Evolutionary conservation across 2,329 filamentous ascomycete species (phyloP).

Genomic region (Akanthomyces lecanii): DNA sequence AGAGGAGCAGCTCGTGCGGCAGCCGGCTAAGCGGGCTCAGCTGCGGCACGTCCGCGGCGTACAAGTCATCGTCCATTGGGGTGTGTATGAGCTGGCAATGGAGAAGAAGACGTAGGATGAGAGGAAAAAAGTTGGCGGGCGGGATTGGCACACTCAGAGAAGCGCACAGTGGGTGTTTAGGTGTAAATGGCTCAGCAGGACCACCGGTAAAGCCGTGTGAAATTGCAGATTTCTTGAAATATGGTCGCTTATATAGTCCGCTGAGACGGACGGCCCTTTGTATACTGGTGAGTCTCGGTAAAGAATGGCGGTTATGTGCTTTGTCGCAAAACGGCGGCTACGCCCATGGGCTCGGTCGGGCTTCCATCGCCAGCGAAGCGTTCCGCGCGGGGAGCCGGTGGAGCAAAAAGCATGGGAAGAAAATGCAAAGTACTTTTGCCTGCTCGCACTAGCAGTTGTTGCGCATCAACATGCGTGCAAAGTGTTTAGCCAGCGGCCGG

Average conservation of each 20-base stretch:
- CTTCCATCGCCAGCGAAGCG: not conserved
- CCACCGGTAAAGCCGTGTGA: not conserved
- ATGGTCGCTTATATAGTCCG: too few relatives aligned
- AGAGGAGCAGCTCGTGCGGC: conserved; percentile 38
- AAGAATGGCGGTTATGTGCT: not conserved
- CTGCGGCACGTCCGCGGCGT: conserved; percentile 3
- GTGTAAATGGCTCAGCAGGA: not conserved
- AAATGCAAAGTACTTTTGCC: too few relatives aligned
- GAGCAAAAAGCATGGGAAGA: not conserved
- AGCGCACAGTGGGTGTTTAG: not conserved
- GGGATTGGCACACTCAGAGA: not conserved
- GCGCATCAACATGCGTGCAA: not conserved
- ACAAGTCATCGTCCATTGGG: conserved; percentile 1
- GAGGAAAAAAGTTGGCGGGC: not conserved
- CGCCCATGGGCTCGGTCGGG: not conserved
- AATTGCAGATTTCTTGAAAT: not conserved
- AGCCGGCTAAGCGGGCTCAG: conserved; percentile 21
- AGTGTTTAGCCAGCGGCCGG: not conserved
- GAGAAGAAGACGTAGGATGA: not conserved
- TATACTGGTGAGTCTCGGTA: not conserved
- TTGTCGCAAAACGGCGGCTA: not conserved
- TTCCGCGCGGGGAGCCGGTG: not conserved
- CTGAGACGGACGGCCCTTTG: too few relatives aligned
- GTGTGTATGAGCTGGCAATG: not conserved
- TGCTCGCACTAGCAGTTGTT: not conserved